phyloP scores from a whole-genome alignment of 169 alveolate genomes.

The Blepharisma undulans region DNA sequence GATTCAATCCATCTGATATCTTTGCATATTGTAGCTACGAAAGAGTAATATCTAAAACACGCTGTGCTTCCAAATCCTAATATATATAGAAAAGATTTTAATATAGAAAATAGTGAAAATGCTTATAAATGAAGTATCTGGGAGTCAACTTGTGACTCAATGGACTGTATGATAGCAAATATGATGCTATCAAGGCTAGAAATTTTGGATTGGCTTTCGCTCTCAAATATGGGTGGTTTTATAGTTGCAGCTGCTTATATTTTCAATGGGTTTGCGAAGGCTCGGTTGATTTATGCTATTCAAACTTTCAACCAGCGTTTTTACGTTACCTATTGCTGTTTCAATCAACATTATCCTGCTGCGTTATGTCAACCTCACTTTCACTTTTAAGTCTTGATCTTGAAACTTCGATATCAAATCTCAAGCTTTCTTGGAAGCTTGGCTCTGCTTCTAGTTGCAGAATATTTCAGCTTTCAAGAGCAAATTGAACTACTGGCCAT shows the following conservation, averaged over 20 bases:
- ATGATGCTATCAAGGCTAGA: neutral
- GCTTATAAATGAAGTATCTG: neutral
- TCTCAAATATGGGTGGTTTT: constrained; percentile 17
- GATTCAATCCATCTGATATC: too few species aligned
- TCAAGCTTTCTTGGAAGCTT: neutral
- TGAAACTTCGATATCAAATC: neutral
- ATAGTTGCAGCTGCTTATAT: neutral
- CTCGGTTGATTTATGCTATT: neutral
- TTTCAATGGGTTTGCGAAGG: constrained; percentile 19
- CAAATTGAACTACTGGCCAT: constrained; percentile 26
- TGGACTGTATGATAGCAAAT: neutral
- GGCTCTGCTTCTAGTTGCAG: neutral
- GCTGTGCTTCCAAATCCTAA: neutral
- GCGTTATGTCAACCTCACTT: neutral
- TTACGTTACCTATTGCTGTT: neutral
- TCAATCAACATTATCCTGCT: neutral
- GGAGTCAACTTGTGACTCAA: constrained; percentile 21
- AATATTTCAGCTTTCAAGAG: neutral
- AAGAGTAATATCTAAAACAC: too few species aligned
- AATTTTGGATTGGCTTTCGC: constrained; percentile 14
- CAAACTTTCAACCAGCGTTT: neutral
- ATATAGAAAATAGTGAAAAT: neutral
- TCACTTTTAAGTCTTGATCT: neutral
- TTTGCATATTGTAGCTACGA: too few species aligned
- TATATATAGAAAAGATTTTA: neutral